Base-by-base conservation (phyloP, 352 stramenopile genomes). In the Stramenopiles sp. region DNA sequence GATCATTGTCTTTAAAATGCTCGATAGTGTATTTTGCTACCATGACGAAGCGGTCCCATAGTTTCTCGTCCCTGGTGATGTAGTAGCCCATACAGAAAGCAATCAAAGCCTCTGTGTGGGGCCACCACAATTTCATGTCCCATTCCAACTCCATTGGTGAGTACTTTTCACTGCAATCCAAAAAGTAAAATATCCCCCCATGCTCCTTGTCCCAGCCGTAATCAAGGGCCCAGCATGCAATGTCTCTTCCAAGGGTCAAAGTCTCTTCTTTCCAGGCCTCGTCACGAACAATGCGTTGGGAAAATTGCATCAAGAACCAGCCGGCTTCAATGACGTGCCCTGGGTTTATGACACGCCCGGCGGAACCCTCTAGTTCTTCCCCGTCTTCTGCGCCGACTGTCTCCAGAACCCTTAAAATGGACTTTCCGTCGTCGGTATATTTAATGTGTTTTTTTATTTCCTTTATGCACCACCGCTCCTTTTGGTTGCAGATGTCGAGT, bases 101-200 rank as follows among this genome's bases (percentile, higher is more conserved):
- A 18, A 76, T 75, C 6, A 76, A 6, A 3, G 74, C 74, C 36
- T 76, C 74, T 3, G 74, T 76, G 74, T 69, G 36, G 4, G 74
- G 74, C 74, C 74, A 76, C 74, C 74, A 76, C 49, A 76, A 53
- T 53, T 76, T 76, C 6, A 36, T 73, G 18, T 76, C 74, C 43
- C 43, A 53, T 53, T 53, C 43, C 12, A 53, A 25, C 25, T 53
- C 43, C 43, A 53, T 53, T 53, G 43, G 43, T 25, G 43, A 53
- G 43, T 53, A 53, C 25, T 53, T 53, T 25, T 53, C 25, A 25
- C 43, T 53, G 12, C 12, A 12, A 53, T 53, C 43, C 12, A 53
- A 25, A 53, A 53, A 53, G 25, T 53, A 53, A 12, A 53, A 53
- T 12, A 53, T 53, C 12, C 43, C 43, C 12, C 43, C 43, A 25